A percentile compares a stretch with the other conserved stretches of the same genome.
Conservation (phyloP, 106 monocot species). For the Dioscorea zingiberensis region DNA sequence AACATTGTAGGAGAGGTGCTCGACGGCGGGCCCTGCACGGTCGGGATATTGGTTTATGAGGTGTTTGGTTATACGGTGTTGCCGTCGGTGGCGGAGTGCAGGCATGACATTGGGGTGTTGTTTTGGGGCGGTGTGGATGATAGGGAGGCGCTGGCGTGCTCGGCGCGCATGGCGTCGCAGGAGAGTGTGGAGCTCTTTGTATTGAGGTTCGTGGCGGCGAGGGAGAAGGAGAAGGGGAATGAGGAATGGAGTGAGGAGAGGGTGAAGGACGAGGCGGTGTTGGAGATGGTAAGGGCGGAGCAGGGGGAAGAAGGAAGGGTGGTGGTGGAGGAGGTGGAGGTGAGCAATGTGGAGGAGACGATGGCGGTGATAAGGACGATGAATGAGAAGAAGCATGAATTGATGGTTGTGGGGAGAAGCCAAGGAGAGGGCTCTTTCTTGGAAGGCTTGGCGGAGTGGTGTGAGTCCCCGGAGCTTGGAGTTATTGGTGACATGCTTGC, state of each 20-base stretch:
- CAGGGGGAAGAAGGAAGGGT: conserved; percentile 12
- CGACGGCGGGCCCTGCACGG: conserved; percentile 30
- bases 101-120: conserved; percentile 18
- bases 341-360: conserved; percentile 20
- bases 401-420: conserved; percentile 26
- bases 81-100: background rate
- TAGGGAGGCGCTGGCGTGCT: conserved; percentile 35
- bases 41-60: conserved; percentile 33
- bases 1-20: conserved; percentile 4
- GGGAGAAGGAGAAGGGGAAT: background rate
- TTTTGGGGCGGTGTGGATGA: conserved; percentile 57
- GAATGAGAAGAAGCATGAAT: conserved; percentile 7
- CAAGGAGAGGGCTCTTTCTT: conserved; percentile 5
- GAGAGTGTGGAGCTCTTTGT: conserved; percentile 12
- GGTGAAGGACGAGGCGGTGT: conserved; percentile 11
- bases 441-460: conserved; percentile 17
- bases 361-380: conserved; percentile 8
- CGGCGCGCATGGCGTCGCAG: conserved; percentile 25
- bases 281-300: conserved; percentile 8
- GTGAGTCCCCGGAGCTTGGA: conserved; percentile 25
- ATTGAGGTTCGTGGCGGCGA: conserved; percentile 4
- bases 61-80: background rate
- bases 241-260: background rate
- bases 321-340: conserved; percentile 9
- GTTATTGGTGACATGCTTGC: conserved; percentile 32